Conservation (phyloP, 202 grass and related monocot genomes). For the Zizania palustris region DNA sequence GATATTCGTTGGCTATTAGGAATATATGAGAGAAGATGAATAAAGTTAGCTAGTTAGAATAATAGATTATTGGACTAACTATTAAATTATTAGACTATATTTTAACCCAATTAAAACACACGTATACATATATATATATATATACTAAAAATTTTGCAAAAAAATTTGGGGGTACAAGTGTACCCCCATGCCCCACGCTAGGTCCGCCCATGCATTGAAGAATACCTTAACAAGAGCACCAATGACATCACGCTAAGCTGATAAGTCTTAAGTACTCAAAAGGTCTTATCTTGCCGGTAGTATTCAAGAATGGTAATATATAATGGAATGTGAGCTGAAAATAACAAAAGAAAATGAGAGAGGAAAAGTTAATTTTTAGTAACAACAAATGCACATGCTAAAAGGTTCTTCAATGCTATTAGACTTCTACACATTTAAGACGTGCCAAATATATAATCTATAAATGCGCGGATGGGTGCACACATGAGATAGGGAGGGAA, state of each 20-base stretch:
- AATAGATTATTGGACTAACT: too few species aligned
- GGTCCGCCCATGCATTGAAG: too few species aligned
- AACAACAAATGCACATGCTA: background rate
- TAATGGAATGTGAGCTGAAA: conserved; percentile 89
- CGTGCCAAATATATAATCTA: background rate
- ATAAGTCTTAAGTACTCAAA: conserved; percentile 95
- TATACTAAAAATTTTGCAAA: too few species aligned
- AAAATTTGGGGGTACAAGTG: too few species aligned
- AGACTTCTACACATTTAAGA: background rate
- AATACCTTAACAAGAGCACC: conserved; percentile 98
- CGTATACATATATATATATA: too few species aligned
- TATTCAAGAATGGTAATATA: conserved; percentile 99
- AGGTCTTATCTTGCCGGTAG: conserved; percentile 90
- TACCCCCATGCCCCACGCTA: too few species aligned
- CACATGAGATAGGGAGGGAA: background rate
- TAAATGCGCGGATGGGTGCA: conserved; percentile 9
- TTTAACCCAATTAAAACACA: too few species aligned
- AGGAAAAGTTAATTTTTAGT: background rate
- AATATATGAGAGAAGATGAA: too few species aligned
- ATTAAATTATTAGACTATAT: too few species aligned
- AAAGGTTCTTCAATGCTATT: background rate
- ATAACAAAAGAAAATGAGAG: conserved; percentile 30
- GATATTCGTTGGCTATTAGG: too few species aligned
- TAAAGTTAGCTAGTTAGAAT: too few species aligned
- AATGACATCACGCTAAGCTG: conserved; percentile 91